Conservation (phyloP, 306 rosid genomes). For the Canavalia gladiata region DNA sequence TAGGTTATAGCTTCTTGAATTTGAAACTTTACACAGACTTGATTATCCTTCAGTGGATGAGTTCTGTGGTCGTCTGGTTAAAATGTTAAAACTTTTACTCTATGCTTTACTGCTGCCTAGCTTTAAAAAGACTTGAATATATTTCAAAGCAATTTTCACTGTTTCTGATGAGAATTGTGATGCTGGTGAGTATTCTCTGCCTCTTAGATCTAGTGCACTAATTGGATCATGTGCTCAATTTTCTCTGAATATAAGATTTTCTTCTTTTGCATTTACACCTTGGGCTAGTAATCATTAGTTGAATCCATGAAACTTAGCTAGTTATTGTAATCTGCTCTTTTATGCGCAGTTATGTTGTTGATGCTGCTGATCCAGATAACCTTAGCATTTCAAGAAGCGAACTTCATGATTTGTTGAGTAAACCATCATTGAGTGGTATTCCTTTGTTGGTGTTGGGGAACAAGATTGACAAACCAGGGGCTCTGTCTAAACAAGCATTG, state of each 20-base stretch:
- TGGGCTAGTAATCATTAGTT: slow-evolving; percentile 7
- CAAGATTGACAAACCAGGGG: slow-evolving; percentile 87
- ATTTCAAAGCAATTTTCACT: slow-evolving; percentile 15
- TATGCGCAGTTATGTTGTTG: slow-evolving; percentile 86
- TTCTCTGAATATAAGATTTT: slow-evolving; percentile 12
- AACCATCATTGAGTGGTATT: slow-evolving; percentile 81
- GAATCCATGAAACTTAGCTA: slow-evolving; percentile 33
- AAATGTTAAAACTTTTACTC: slow-evolving; percentile 24
- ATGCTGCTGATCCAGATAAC: slow-evolving; percentile 92
- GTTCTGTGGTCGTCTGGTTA: slow-evolving; percentile 2
- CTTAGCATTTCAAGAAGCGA: slow-evolving; percentile 78
- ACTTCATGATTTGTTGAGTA: slow-evolving; percentile 87
- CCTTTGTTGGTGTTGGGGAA: slow-evolving; percentile 90
- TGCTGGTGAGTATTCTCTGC: slow-evolving; percentile 27
- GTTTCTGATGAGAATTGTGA: not conserved
- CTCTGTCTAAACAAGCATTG: slow-evolving; percentile 79
- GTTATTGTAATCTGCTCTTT: slow-evolving; percentile 38
- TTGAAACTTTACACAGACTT: slow-evolving; percentile 32
- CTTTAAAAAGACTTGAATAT: slow-evolving; percentile 12
- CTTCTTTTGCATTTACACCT: slow-evolving; percentile 26
- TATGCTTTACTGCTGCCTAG: slow-evolving; percentile 25
- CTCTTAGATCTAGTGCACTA: slow-evolving; percentile 28
- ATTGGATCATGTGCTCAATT: slow-evolving; percentile 23
- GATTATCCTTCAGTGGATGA: slow-evolving; percentile 16
- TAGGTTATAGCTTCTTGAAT: slow-evolving; percentile 30